These are phyloP conservation scores for Fusarium sp. DNA, from an alignment of 2,329 filamentous ascomycete genomes.

Conservation along the genomic window DNA sequence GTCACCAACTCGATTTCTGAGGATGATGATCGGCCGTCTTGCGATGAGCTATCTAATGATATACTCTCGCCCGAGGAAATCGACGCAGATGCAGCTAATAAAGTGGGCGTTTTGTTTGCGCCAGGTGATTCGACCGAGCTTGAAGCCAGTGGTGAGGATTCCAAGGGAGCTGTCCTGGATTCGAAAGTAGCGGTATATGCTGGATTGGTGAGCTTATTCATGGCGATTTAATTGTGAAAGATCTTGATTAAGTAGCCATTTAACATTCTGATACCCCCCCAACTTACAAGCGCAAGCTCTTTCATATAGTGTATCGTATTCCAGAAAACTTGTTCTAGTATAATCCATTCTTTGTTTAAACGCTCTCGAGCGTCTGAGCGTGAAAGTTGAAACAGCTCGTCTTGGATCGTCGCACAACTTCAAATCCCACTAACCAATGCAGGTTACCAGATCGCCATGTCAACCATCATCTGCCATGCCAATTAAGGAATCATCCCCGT, in stretches of 20 bases:
- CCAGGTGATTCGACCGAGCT: conserved; percentile 60
- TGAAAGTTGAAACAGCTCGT: neutral
- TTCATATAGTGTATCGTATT: neutral
- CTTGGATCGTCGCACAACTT: neutral
- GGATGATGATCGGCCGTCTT: conserved; percentile 54
- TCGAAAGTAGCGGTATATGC: conserved; percentile 2
- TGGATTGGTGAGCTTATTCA: conserved; percentile 1
- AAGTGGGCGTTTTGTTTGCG: conserved; percentile 59
- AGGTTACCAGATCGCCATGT: conserved; percentile 38
- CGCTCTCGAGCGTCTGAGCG: neutral
- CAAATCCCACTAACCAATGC: conserved; percentile 38
- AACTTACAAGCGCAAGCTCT: neutral
- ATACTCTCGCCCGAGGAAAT: conserved; percentile 58
- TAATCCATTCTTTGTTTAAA: neutral
- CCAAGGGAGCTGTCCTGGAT: conserved; percentile 1
- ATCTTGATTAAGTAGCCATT: neutral
- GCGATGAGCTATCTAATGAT: conserved; percentile 61
- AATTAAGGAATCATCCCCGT: conserved; percentile 9
- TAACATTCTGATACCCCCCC: neutral
- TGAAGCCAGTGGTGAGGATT: conserved; percentile 37
- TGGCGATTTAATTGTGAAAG: neutral
- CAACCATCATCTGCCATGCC: conserved; percentile 21
- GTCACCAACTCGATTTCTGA: conserved; percentile 71
- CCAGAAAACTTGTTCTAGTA: neutral
- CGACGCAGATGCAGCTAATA: conserved; percentile 53